Evolutionary conservation across 2,329 filamentous ascomycete genomes (phyloP).

Genomic region (Lachnellula cervina): DNA sequence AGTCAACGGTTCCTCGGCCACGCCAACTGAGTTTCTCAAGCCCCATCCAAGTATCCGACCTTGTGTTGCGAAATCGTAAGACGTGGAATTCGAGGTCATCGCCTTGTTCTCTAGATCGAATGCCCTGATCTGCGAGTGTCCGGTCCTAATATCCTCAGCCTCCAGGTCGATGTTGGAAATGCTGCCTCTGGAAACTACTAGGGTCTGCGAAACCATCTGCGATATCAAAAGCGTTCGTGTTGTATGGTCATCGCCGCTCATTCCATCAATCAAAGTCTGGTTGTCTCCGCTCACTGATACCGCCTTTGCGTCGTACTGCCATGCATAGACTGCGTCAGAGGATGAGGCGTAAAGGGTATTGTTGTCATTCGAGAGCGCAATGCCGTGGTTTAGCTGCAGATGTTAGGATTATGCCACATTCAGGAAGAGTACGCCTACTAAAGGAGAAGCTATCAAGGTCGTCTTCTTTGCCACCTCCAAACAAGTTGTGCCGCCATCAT

Average conservation of each 20-base stretch:
- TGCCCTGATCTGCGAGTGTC: constrained; percentile 63
- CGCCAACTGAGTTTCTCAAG: constrained; percentile 65
- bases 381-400: constrained; percentile 50
- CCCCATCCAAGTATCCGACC: constrained; percentile 59
- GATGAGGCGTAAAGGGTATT: constrained; percentile 54
- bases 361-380: constrained; percentile 49
- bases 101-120: constrained; percentile 42
- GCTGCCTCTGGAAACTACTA: constrained; percentile 64
- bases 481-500: constrained; percentile 22
- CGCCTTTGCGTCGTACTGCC: constrained; percentile 56
- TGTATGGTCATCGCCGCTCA: constrained; percentile 57
- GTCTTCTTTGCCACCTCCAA: constrained; percentile 21
- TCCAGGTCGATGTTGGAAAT: constrained; percentile 55
- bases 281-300: constrained; percentile 41
- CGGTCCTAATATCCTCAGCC: constrained; percentile 47
- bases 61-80: constrained; percentile 45
- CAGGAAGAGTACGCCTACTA: constrained; percentile 5
- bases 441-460: constrained; percentile 15
- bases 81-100: constrained; percentile 14
- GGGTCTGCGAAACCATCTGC: constrained; percentile 45
- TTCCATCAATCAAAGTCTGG: constrained; percentile 54
- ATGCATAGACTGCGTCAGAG: constrained; percentile 54
- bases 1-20: constrained; percentile 55
- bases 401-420: constrained; percentile 1
- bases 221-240: constrained; percentile 65